Conservation (phyloP, 208 protist genomes). For the Leishmania braziliensis region DNA sequence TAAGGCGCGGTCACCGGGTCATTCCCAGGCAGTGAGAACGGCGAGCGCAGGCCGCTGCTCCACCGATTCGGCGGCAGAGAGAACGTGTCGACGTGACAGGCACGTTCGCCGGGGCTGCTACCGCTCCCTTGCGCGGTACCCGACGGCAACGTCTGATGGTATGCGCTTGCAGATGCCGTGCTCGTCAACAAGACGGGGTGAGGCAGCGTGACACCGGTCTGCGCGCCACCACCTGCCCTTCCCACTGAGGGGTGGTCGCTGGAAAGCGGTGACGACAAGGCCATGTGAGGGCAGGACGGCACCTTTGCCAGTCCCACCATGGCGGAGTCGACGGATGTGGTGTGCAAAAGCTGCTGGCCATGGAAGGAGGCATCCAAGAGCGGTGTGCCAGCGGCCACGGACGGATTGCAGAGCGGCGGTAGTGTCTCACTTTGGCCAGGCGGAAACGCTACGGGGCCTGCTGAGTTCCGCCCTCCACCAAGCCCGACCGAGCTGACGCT, state of each 20-base stretch:
- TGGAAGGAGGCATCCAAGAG: not conserved
- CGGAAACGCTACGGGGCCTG: not conserved
- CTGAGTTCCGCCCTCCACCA: not conserved
- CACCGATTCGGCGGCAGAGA: not conserved
- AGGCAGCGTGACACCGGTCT: not conserved
- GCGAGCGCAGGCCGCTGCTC: constrained; percentile 9
- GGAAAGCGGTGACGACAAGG: not conserved
- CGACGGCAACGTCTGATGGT: no score
- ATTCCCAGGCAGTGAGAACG: not conserved
- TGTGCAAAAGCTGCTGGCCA: not conserved
- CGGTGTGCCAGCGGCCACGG: not conserved
- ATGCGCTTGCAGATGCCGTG: not conserved
- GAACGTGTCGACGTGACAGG: not conserved
- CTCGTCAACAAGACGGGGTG: not conserved
- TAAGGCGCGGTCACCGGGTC: constrained; percentile 10
- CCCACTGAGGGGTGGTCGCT: not conserved
- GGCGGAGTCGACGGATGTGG: not conserved
- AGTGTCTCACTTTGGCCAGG: not conserved
- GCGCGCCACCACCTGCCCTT: not conserved
- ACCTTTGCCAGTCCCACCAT: not conserved
- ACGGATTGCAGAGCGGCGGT: not conserved
- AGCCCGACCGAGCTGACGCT: not conserved
- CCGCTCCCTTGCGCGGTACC: not conserved
- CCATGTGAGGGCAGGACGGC: not conserved
- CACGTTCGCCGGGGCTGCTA: not conserved